phyloP scores from a whole-genome alignment of 2,329 filamentous ascomycete genomes.

The Penicillium concentricum region DNA sequence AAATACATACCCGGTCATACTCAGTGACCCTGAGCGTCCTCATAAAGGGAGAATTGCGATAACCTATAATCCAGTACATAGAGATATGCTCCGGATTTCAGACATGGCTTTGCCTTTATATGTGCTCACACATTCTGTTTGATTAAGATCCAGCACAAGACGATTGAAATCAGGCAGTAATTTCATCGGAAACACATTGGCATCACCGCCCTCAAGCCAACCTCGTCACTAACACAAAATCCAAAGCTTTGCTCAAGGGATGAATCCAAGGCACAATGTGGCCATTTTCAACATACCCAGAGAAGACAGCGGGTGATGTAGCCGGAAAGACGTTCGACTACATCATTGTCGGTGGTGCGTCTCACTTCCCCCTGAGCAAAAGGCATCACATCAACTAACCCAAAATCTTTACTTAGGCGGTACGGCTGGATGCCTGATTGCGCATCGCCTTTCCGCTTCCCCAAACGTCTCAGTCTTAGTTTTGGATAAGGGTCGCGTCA shows the following conservation, averaged over 20 bases:
- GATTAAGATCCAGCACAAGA: background rate
- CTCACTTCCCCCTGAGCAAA: background rate
- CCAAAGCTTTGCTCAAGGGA: too few relatives aligned
- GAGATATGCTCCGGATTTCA: too few relatives aligned
- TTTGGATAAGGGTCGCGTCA: background rate
- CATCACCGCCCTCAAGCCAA: background rate
- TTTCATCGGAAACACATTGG: background rate
- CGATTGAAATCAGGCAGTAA: background rate
- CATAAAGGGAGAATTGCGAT: too few relatives aligned
- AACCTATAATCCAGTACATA: too few relatives aligned
- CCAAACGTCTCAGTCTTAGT: background rate
- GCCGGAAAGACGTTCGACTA: background rate
- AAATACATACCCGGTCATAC: too few relatives aligned
- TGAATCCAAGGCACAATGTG: background rate
- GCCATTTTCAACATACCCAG: background rate
- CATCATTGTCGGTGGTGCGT: slow-evolving; percentile 1
- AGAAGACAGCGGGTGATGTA: background rate
- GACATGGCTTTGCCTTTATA: too few relatives aligned
- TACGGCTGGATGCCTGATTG: slow-evolving; percentile 1
- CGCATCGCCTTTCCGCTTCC: background rate
- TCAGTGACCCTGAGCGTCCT: too few relatives aligned
- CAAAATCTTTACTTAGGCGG: background rate
- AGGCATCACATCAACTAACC: background rate
- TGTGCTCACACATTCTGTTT: too few relatives aligned
- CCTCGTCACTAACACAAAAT: background rate